A percentile compares a stretch with the other conserved stretches of the same genome.
These are phyloP conservation scores for Pseudopithomyces chartarum DNA, from an alignment of 2,329 filamentous ascomycete species.

Conservation along the genomic window DNA sequence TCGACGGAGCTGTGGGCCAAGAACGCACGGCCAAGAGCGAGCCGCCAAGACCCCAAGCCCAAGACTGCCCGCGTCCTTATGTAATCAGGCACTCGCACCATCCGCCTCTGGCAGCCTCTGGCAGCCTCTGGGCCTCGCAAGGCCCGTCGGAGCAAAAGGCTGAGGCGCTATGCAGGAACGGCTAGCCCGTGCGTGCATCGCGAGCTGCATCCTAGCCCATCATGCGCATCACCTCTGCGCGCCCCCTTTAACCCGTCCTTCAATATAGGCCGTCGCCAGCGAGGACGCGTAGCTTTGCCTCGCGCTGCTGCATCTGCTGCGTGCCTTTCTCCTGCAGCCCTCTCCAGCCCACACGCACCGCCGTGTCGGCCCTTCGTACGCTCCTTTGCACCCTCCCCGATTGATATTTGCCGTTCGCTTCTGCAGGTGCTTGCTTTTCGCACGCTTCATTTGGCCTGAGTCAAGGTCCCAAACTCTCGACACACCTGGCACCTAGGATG, in stretches of 20 bases:
- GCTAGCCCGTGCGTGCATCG: conserved; percentile 13
- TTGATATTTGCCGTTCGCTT: conserved; percentile 9
- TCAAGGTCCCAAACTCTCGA: conserved; percentile 18
- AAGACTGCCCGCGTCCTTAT: not conserved
- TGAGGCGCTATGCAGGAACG: conserved; percentile 13
- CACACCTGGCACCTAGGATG: conserved; percentile 14
- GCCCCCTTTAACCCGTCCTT: conserved; percentile 23
- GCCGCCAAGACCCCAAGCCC: too few relatives aligned
- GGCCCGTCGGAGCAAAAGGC: not conserved
- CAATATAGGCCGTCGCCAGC: conserved; percentile 13
- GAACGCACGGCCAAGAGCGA: not conserved
- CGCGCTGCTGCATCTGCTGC: not conserved
- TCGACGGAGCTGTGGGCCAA: conserved; percentile 21
- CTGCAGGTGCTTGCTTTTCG: conserved; percentile 15
- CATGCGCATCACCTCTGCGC: conserved; percentile 12
- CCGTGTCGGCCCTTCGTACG: conserved; percentile 10
- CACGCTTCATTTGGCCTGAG: conserved; percentile 26
- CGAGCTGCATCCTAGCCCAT: conserved; percentile 7
- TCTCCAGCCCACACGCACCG: not conserved
- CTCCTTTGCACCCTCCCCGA: conserved; percentile 9
- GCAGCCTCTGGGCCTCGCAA: too few relatives aligned
- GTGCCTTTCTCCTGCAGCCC: not conserved
- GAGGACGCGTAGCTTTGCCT: conserved; percentile 3
- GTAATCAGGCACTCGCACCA: conserved; percentile 20
- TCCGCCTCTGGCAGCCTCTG: too few relatives aligned